Conservation (phyloP, 208 protist species). For the Leishmania aethiopica region DNA sequence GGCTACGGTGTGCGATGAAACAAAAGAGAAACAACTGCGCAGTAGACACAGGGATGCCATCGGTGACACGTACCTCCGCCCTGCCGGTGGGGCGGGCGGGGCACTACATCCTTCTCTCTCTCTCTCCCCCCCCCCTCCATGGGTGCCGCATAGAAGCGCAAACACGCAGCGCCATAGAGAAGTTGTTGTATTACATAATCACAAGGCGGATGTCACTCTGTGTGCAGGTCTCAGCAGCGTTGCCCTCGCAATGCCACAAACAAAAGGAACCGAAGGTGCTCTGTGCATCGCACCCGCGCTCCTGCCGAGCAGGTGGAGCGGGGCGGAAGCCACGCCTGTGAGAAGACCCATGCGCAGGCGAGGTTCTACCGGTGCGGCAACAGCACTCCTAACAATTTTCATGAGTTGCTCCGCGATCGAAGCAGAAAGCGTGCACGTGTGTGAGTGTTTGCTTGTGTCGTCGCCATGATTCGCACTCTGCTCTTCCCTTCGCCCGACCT, state of each 20-base stretch:
- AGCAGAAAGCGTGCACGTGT: not conserved
- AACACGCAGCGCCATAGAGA: not conserved
- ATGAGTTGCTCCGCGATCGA: not conserved
- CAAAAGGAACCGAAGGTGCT: not conserved
- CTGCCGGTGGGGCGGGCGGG: not conserved
- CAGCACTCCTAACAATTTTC: not conserved
- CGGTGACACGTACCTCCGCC: not conserved
- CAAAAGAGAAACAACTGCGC: not conserved
- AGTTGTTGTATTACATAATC: not conserved
- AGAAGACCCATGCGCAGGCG: not conserved
- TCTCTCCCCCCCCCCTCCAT: not conserved
- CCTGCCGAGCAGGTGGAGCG: not conserved
- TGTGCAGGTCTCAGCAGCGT: not conserved
- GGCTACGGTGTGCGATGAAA: not conserved
- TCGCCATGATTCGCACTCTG: not conserved
- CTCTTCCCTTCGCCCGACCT: not conserved
- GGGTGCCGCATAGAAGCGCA: not conserved
- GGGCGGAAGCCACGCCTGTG: not conserved
- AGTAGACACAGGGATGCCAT: not conserved
- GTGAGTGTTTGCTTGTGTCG: not conserved
- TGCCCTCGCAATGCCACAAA: not conserved
- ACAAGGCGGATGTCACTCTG: not conserved
- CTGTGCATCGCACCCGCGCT: not conserved
- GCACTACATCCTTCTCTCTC: not conserved
- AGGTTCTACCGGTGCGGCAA: not conserved